phyloP scores from a whole-genome alignment of 106 monocot species.

The Phalaenopsis aphrodite region DNA sequence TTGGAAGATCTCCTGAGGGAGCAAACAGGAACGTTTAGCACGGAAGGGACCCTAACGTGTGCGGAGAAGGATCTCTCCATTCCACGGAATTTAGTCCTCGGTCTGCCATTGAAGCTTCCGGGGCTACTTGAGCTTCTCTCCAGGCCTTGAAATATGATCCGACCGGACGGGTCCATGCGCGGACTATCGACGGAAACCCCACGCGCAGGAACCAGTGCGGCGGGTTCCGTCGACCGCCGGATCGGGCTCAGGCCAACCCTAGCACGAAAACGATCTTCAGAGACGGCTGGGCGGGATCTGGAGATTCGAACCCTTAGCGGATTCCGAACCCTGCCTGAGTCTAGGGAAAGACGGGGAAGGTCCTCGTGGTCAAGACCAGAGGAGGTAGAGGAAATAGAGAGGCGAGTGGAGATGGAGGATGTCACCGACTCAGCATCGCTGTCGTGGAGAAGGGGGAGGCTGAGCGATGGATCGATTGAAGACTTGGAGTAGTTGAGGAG shows the following conservation, averaged over 20 bases:
- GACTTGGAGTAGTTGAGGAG: conserved; percentile 29
- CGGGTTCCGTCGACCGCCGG: conserved; percentile 9
- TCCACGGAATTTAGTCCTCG: conserved; percentile 14
- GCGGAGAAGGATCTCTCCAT: conserved; percentile 50
- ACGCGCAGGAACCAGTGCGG: background rate
- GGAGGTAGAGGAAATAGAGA: conserved; percentile 53
- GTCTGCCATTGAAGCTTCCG: conserved; percentile 38
- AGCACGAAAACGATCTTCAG: background rate
- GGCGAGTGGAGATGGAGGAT: conserved; percentile 48
- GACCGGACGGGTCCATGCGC: conserved; percentile 79
- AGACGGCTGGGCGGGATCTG: background rate
- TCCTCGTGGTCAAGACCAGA: conserved; percentile 58
- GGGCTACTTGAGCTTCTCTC: conserved; percentile 78
- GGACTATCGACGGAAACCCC: conserved; percentile 59
- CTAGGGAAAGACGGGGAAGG: conserved; percentile 67
- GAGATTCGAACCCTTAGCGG: background rate
- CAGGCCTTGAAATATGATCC: conserved; percentile 66
- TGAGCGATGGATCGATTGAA: conserved; percentile 25
- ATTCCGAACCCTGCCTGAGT: conserved; percentile 36
- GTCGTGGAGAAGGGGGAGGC: conserved; percentile 58
- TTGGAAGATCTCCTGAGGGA: conserved; percentile 23
- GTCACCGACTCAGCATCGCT: conserved; percentile 42
- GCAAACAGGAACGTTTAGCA: conserved; percentile 55
- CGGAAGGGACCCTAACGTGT: conserved; percentile 39
- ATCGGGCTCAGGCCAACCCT: conserved; percentile 1